Evolutionary conservation across 495 filamentous ascomycete genomes (phyloP).

Genomic region (Aspergillus carlsbadensis): DNA sequence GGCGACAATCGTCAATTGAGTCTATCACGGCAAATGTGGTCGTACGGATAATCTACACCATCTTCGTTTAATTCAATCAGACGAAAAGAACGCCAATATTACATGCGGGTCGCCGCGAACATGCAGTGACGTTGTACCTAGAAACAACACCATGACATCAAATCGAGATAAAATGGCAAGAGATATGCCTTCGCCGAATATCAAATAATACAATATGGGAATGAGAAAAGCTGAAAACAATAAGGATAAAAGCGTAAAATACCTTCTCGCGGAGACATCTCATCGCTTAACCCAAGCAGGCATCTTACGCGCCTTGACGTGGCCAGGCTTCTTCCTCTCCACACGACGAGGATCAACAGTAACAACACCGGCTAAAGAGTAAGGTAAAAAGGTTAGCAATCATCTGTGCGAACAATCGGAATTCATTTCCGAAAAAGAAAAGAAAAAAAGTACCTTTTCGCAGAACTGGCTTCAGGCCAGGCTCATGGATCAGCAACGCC

Average conservation of each 20-base stretch:
- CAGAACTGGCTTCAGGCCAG: slow-evolving; percentile 80
- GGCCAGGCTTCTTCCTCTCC: slow-evolving; percentile 97
- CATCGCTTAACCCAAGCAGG: slow-evolving; percentile 92
- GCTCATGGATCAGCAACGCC: slow-evolving; percentile 86
- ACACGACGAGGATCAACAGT: slow-evolving; percentile 89
- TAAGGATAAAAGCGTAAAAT: background rate
- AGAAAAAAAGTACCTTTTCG: slow-evolving; percentile 72
- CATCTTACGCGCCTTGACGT: slow-evolving; percentile 95
- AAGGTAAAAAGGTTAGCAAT: slow-evolving; percentile 19
- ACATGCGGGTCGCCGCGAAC: slow-evolving; percentile 24
- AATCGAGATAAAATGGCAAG: slow-evolving; percentile 16
- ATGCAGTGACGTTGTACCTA: slow-evolving; percentile 21
- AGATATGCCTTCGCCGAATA: slow-evolving; percentile 22
- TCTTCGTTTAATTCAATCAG: slow-evolving; percentile 19
- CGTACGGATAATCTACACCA: slow-evolving; percentile 15
- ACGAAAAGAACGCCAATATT: slow-evolving; percentile 25
- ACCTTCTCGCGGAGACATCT: slow-evolving; percentile 20
- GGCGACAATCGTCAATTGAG: background rate
- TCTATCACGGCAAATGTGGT: slow-evolving; percentile 6
- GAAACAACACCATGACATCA: slow-evolving; percentile 21
- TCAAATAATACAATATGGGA: slow-evolving; percentile 28
- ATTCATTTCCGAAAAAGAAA: background rate
- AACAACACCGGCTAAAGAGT: slow-evolving; percentile 76
- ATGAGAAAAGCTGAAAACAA: slow-evolving; percentile 19
- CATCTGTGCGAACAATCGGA: background rate